Base-by-base conservation (phyloP, 2,329 filamentous ascomycete genomes). In the Waltergamsia citrina region DNA sequence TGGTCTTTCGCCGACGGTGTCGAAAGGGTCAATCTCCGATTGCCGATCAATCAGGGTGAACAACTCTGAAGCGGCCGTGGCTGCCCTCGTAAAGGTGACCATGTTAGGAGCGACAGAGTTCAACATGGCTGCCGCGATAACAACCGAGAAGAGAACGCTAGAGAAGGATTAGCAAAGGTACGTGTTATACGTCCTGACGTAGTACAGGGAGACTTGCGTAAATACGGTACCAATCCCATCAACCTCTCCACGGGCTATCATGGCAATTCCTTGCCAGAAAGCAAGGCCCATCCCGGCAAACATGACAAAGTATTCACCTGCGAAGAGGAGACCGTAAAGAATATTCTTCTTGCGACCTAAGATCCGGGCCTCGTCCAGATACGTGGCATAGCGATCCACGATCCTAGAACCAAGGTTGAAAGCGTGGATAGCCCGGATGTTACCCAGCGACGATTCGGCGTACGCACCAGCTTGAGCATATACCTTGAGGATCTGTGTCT, bases 281-380 rank as follows among this genome's bases (percentile, higher is more conserved):
- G 41, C 41, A 12, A 45, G 31, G 3, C 36, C 43, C 38, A 41
- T 43, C 3, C 37, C 41, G 7, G 38, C 37, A 12, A 40, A 45
- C 4, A 40, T 23, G 4, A 43, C 44, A 81, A 78, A 9, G 28
- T 41, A 41, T 21, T 39, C 22, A 6, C 32, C 21, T 3, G 36
- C 36, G 23, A 38, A 38, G 3, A 39, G 23, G 11, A 41, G 14
- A 7, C 36, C 39, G 12, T 36, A 38, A 7, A 39, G 30, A 5
- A 30, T 31, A 12, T 36, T 36, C 26, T 41, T 41, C 23, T 32
- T 39, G 15, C 36, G 37, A 5, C 39, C 36, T 3, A 7, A 29
- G 8, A 10, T 37, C 15, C 37, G 34, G 6, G 38, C 37, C 9
- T 25, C 19, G 7, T 36, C 41, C 12, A 50, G 36, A 18, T 34